These are phyloP conservation scores for Colletotrichum lini DNA, from an alignment of 2,329 filamentous ascomycete species.

Conservation along the genomic window DNA sequence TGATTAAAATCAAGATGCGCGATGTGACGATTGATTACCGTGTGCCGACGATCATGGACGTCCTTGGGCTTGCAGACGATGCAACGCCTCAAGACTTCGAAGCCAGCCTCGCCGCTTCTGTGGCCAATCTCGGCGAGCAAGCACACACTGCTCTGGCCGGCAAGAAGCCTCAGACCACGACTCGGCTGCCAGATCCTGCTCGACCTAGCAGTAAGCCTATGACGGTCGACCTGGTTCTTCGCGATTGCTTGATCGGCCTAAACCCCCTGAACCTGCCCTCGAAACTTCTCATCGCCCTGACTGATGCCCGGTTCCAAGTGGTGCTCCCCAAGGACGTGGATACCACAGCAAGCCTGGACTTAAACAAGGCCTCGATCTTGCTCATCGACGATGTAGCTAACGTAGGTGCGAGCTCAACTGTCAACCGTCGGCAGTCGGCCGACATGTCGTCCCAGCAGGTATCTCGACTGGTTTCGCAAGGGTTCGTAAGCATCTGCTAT, in stretches of 20 bases:
- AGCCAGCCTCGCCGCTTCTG: conserved; percentile 81
- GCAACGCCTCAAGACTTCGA: conserved; percentile 81
- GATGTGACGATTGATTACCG: conserved; percentile 91
- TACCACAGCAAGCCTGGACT: conserved; percentile 74
- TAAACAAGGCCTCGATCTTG: conserved; percentile 87
- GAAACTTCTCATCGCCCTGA: conserved; percentile 84
- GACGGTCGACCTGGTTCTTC: conserved; percentile 80
- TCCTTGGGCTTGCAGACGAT: conserved; percentile 79
- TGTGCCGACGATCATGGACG: conserved; percentile 84
- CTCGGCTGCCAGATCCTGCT: conserved; percentile 35
- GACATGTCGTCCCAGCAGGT: conserved; percentile 65
- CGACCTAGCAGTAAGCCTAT: conserved; percentile 66
- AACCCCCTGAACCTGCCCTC: conserved; percentile 84
- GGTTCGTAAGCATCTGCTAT: conserved; percentile 89
- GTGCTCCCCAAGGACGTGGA: conserved; percentile 75
- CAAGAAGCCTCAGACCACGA: conserved; percentile 23
- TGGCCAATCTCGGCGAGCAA: conserved; percentile 81
- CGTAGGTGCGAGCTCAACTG: conserved; percentile 33
- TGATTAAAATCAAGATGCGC: conserved; percentile 88
- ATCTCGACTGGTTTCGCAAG: conserved; percentile 72
- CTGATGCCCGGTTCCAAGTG: conserved; percentile 81
- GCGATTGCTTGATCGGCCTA: conserved; percentile 86
- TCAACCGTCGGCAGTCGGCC: conserved; percentile 48
- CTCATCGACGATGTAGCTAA: conserved; percentile 80
- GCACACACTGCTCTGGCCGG: conserved; percentile 64